Conservation (phyloP, 2,329 filamentous ascomycete species). For the Byssothecium circinans region DNA sequence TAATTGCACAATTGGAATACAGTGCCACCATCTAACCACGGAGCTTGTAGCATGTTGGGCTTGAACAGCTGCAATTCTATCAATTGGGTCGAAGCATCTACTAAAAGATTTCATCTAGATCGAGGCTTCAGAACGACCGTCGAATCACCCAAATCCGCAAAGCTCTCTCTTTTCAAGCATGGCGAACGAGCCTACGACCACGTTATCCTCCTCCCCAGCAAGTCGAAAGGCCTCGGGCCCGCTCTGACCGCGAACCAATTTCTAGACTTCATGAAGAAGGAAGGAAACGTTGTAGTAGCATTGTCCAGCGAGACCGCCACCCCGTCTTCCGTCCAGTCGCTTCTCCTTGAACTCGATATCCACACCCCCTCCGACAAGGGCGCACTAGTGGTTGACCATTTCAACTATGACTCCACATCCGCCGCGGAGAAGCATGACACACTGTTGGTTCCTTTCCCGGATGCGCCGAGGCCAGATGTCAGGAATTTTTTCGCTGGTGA, state of each 20-base stretch:
- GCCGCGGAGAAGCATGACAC: slow-evolving; percentile 86
- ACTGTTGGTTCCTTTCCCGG: slow-evolving; percentile 72
- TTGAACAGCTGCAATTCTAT: neutral
- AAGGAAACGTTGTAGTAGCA: slow-evolving; percentile 88
- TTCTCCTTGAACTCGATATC: slow-evolving; percentile 88
- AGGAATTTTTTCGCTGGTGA: slow-evolving; percentile 76
- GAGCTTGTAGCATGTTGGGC: neutral
- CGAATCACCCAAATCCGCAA: slow-evolving; percentile 59
- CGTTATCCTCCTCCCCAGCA: slow-evolving; percentile 82
- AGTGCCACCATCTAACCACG: neutral
- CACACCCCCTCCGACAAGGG: slow-evolving; percentile 83
- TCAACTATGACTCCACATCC: slow-evolving; percentile 81
- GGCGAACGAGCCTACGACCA: slow-evolving; percentile 92
- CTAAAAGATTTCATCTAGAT: slow-evolving; percentile 52
- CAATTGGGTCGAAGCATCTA: slow-evolving; percentile 2
- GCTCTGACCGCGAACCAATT: slow-evolving; percentile 82
- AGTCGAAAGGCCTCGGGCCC: slow-evolving; percentile 90
- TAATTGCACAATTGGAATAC: neutral
- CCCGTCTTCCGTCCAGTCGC: slow-evolving; percentile 71
- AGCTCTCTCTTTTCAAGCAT: slow-evolving; percentile 77
- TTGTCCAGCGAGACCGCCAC: slow-evolving; percentile 73
- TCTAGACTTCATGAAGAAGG: slow-evolving; percentile 85
- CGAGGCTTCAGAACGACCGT: slow-evolving; percentile 81
- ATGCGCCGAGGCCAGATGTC: slow-evolving; percentile 65
- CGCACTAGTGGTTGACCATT: slow-evolving; percentile 88